phyloP scores from a whole-genome alignment of 441 rosid genomes.

The Corymbia citriodora region DNA sequence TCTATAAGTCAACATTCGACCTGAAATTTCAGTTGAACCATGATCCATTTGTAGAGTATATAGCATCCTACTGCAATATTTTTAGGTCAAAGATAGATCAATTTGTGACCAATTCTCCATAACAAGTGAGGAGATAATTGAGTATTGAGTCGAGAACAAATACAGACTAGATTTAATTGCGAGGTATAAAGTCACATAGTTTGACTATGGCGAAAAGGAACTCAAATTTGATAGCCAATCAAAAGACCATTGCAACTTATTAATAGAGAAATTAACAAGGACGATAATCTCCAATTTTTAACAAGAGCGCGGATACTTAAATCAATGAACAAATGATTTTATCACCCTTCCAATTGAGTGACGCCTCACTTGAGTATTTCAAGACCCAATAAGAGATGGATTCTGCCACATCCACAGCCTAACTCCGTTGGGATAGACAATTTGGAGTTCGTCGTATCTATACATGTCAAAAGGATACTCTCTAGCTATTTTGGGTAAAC shows the following conservation, averaged over 20 bases:
- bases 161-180: not conserved
- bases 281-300: not conserved
- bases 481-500: not conserved
- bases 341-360: not conserved
- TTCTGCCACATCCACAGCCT: not conserved
- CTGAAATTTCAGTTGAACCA: not conserved
- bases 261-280: not conserved
- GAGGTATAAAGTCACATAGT: not conserved
- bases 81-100: not conserved
- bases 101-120: not conserved
- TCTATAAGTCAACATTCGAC: not conserved
- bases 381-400: accelerated
- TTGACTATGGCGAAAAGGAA: not conserved
- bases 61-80: not conserved
- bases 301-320: not conserved
- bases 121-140: not conserved
- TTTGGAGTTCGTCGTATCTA: accelerated
- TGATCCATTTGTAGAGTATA: not conserved
- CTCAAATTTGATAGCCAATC: not conserved
- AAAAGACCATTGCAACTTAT: not conserved
- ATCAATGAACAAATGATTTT: no score
- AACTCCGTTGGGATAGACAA: not conserved
- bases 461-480: not conserved
- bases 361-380: not conserved
- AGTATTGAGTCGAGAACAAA: not conserved